phyloP scores from a whole-genome alignment of 306 rosid genomes.

The Inga oerstediana region DNA sequence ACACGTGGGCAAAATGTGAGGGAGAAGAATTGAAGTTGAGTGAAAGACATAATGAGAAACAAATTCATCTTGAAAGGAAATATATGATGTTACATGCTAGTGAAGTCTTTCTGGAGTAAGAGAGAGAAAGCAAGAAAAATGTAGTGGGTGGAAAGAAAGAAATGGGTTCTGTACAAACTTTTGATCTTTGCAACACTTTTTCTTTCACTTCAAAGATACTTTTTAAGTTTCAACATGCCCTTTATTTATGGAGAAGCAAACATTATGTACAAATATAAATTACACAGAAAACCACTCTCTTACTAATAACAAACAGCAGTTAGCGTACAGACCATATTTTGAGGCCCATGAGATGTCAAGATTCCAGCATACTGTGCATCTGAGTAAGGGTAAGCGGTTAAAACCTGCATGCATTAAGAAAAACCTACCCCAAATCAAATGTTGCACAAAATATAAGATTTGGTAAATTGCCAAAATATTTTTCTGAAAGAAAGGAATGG shows the following conservation, averaged over 20 bases:
- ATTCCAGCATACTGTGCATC: slow-evolving; percentile 66
- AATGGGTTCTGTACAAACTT: background rate
- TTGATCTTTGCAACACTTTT: background rate
- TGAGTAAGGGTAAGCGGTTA: slow-evolving; percentile 63
- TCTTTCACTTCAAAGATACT: background rate
- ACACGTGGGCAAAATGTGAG: background rate
- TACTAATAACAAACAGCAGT: background rate
- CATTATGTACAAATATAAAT: background rate
- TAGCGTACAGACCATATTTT: slow-evolving; percentile 24
- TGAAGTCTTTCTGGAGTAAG: background rate
- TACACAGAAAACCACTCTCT: background rate
- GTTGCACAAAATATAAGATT: slow-evolving; percentile 13
- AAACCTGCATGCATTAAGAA: slow-evolving; percentile 58
- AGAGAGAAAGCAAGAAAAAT: background rate
- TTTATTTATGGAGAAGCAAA: slow-evolving; percentile 3
- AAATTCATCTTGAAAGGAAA: background rate
- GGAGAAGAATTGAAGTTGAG: background rate
- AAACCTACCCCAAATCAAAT: slow-evolving; percentile 17
- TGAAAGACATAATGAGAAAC: background rate
- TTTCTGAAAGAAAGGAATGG: background rate
- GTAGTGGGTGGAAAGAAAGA: background rate
- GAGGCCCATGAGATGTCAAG: slow-evolving; percentile 58
- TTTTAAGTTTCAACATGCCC: background rate
- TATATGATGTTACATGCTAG: background rate
- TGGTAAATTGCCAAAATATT: background rate